Conservation (phyloP, 2,329 filamentous ascomycete genomes). For the Aspergillus tamarii region DNA sequence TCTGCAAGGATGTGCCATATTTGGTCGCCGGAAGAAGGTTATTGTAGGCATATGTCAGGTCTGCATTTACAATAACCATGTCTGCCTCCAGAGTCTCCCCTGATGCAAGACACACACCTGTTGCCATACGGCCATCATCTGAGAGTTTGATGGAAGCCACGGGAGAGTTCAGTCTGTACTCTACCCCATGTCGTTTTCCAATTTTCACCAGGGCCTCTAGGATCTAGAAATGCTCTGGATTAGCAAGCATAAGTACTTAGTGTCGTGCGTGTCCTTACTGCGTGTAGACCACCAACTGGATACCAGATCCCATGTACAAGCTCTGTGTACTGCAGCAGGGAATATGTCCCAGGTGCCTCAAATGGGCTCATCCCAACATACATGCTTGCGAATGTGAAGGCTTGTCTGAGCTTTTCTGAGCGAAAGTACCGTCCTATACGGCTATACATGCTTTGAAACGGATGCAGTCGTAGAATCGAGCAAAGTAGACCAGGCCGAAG, state of each 20-base stretch:
- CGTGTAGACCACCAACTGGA: constrained; percentile 66
- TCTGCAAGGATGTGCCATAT: constrained; percentile 22
- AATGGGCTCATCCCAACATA: constrained; percentile 83
- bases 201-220: constrained; percentile 67
- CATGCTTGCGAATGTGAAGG: constrained; percentile 80
- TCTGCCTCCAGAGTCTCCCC: constrained; percentile 62
- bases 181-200: constrained; percentile 63
- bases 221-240: constrained; percentile 40
- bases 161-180: constrained; percentile 63
- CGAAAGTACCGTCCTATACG: constrained; percentile 69
- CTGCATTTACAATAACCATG: constrained; percentile 71
- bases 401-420: constrained; percentile 68
- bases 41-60: constrained; percentile 74
- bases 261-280: too few relatives aligned
- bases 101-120: too few relatives aligned
- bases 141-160: constrained; percentile 61
- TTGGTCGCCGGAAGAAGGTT: constrained; percentile 63
- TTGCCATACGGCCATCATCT: constrained; percentile 35
- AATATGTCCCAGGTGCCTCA: constrained; percentile 75
- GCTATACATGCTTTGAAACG: constrained; percentile 71
- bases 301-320: constrained; percentile 76
- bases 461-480: constrained; percentile 65
- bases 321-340: constrained; percentile 74
- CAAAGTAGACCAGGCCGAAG: constrained; percentile 60
- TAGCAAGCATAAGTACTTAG: too few relatives aligned